Conservation (phyloP, 805 yeast genomes). For the Ogataea paradorogensis region DNA sequence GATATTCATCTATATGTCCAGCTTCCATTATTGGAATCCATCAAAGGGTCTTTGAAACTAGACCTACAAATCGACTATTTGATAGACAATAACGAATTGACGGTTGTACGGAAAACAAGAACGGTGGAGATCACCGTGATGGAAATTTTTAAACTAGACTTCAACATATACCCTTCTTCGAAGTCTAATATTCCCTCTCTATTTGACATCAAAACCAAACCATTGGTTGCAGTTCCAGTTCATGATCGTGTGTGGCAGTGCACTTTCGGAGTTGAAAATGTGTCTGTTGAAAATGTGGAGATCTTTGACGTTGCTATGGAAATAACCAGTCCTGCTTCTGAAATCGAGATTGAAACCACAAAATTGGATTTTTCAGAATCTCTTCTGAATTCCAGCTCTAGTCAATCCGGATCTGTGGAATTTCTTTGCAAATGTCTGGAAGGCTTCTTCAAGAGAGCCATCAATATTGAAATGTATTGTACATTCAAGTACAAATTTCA, state of each 20-base stretch:
- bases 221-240: slow-evolving; percentile 23
- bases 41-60: slow-evolving; percentile 17
- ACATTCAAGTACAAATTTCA: slow-evolving; percentile 17
- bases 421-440: slow-evolving; percentile 18
- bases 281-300: slow-evolving; percentile 27
- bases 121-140: slow-evolving; percentile 26
- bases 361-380: background rate
- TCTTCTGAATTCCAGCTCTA: slow-evolving; percentile 1
- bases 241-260: slow-evolving; percentile 38
- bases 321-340: slow-evolving; percentile 6
- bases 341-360: slow-evolving; percentile 10
- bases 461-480: slow-evolving; percentile 22
- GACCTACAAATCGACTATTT: slow-evolving; percentile 24
- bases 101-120: slow-evolving; percentile 29
- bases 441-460: slow-evolving; percentile 18
- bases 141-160: slow-evolving; percentile 30
- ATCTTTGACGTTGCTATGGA: slow-evolving; percentile 32
- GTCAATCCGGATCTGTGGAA: slow-evolving; percentile 10
- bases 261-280: slow-evolving; percentile 31
- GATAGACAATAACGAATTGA: slow-evolving; percentile 30
- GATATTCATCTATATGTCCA: slow-evolving; percentile 11
- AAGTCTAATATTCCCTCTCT: slow-evolving; percentile 28
- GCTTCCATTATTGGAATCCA: slow-evolving; percentile 21
- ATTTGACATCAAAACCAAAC: slow-evolving; percentile 19
- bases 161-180: slow-evolving; percentile 34